These are phyloP conservation scores for Syzygium aromaticum DNA, from an alignment of 345 rosid species.

Conservation along the genomic window DNA sequence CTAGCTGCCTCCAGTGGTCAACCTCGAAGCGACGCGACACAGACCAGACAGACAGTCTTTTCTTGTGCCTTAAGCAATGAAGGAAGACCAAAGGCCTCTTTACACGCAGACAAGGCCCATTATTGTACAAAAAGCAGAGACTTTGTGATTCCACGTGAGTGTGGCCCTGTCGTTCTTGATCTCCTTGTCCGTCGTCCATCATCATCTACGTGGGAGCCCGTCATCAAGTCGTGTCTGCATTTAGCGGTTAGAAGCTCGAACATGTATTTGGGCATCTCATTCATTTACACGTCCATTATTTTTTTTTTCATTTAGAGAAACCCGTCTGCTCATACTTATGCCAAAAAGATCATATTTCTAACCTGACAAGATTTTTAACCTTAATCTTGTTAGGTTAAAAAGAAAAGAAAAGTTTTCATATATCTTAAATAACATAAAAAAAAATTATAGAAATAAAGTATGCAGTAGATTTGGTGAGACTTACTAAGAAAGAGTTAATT, in stretches of 20 bases:
- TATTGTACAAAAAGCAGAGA: background rate
- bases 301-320: background rate
- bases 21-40: background rate
- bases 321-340: background rate
- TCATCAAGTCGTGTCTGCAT: background rate
- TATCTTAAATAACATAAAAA: background rate
- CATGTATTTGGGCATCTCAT: background rate
- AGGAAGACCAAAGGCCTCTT: background rate
- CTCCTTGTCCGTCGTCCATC: background rate
- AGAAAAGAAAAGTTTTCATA: background rate
- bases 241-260: background rate
- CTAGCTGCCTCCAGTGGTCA: background rate
- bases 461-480: background rate
- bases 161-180: background rate
- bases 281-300: background rate
- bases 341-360: background rate
- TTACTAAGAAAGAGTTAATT: background rate
- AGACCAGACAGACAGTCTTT: background rate
- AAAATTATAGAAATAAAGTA: background rate
- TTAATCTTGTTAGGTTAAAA: background rate
- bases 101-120: background rate
- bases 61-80: background rate
- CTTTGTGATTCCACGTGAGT: background rate
- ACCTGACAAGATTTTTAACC: too few species aligned
- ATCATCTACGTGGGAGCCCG: too few species aligned